Percentiles rank a stretch among this genome's conserved stretches.
phyloP scores from a whole-genome alignment of 176 grass and related monocot species.

The Oryza nivara region DNA sequence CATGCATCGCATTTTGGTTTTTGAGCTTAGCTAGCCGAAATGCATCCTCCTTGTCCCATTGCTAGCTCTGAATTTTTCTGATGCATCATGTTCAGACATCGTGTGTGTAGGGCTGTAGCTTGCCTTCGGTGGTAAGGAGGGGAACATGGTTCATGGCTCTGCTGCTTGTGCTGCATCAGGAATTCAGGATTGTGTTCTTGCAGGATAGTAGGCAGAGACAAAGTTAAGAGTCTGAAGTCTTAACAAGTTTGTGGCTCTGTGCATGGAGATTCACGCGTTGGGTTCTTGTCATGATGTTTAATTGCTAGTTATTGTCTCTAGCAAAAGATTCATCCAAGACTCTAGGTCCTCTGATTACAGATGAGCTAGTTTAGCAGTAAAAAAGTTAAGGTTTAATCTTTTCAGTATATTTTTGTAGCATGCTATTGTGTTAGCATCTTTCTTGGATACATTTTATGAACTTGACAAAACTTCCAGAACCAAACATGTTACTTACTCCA shows the following conservation, averaged over 20 bases:
- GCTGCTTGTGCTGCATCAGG: conserved; percentile 12
- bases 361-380: not conserved
- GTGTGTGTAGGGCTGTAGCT: not conserved
- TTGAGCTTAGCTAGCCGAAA: too few relatives aligned
- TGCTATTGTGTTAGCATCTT: not conserved
- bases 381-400: not conserved
- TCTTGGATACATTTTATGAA: not conserved
- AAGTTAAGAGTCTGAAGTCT: not conserved
- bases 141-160: conserved; percentile 22
- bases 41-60: too few relatives aligned
- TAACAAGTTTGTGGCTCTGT: not conserved
- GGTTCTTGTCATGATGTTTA: not conserved
- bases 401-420: not conserved
- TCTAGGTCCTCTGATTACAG: not conserved
- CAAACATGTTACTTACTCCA: not conserved
- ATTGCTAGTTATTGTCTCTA: too few relatives aligned
- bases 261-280: not conserved
- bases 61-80: too few relatives aligned
- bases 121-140: not conserved
- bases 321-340: not conserved
- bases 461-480: not conserved
- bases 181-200: conserved; percentile 9
- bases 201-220: not conserved
- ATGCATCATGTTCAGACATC: too few relatives aligned
- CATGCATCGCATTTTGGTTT: too few relatives aligned